Conservation (phyloP, 768 basidiomycete species). For the Lyophyllum atratum region DNA sequence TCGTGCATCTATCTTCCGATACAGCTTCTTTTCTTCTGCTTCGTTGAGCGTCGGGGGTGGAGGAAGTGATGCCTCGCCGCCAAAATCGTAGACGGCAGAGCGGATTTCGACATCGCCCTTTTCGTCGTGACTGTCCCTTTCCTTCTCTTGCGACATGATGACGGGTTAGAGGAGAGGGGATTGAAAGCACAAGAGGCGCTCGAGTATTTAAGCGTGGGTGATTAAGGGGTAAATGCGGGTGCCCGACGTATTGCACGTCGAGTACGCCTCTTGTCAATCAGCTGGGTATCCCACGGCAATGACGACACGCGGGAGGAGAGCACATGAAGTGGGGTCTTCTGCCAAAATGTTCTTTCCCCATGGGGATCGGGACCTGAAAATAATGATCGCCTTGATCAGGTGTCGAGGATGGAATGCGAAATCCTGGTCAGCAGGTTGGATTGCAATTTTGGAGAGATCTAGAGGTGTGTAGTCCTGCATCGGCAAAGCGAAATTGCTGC, state of each 20-base stretch:
- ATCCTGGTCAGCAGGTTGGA: not conserved
- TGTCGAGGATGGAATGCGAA: not conserved
- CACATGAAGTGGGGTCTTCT: not conserved
- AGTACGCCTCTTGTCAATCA: not conserved
- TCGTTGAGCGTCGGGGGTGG: constrained; percentile 46
- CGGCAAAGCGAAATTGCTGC: too few relatives aligned
- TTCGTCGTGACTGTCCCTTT: constrained; percentile 13
- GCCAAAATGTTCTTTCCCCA: not conserved
- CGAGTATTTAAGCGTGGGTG: not conserved
- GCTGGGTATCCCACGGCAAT: not conserved
- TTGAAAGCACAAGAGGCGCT: too few relatives aligned
- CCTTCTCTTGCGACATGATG: constrained; percentile 20
- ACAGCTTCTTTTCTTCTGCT: constrained; percentile 53
- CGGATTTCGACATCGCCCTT: constrained; percentile 13
- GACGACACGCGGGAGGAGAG: not conserved
- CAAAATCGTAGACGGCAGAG: constrained; percentile 37
- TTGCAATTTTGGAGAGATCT: too few relatives aligned
- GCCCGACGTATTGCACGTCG: not conserved
- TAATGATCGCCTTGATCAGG: not conserved
- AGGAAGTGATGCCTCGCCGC: constrained; percentile 45
- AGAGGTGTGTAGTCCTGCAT: too few relatives aligned
- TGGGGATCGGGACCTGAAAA: not conserved
- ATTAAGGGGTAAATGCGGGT: not conserved
- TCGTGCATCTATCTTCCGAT: constrained; percentile 58
- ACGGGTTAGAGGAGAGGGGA: not conserved